Evolutionary conservation across 2,329 filamentous ascomycete genomes (phyloP), one percentile per base, ranked within the genome.

Genomic region (Raffaelea arxii): DNA sequence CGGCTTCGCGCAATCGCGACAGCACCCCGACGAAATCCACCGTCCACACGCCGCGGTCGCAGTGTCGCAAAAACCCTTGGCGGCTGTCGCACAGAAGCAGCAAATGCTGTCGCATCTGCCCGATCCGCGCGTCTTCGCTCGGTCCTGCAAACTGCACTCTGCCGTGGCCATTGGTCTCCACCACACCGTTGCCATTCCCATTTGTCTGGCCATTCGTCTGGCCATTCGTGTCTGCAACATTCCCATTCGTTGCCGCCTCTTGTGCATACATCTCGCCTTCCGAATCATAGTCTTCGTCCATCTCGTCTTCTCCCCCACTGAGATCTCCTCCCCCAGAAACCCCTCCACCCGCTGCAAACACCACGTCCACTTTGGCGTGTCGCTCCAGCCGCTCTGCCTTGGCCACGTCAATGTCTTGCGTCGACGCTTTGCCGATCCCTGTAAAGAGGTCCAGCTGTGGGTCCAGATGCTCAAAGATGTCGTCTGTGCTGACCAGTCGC

Each of bases 1-100:
- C 88, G 6, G 77, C 68, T 56, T 90, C 82, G 39, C 84, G 81
- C 27, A 97, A 68, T 43, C 75, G 74, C 38, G 78, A 73, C 44
- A 87, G 73, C 4, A 97, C 71, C 9, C 76, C 72, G n/a, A 77
- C 72, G 59, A 92, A 94, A 57, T 95, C 82, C 5, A 97, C 78
- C 0, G 80, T 83, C 86, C 89, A 98, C 57, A 86, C 80, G 25
- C 83, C 81, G 22, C 77, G 74, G 25, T 83, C 80, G 53, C 79
- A 79, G 58, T 84, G 82, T 19, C 77, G 76, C 44, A 87, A 69
- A 54, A 92, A 90, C 1, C 72, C 67, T 62, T 78, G 71, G 50
- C 77, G 74, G 64, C 86, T 82, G 56, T 86, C 80, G 14, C 80
- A 72, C 7, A 94, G 72, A 2, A 90, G 65, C 4, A 81, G 65